Evolutionary conservation across 345 rosid genomes (phyloP).

Genomic region (Bruguiera parviflora): DNA sequence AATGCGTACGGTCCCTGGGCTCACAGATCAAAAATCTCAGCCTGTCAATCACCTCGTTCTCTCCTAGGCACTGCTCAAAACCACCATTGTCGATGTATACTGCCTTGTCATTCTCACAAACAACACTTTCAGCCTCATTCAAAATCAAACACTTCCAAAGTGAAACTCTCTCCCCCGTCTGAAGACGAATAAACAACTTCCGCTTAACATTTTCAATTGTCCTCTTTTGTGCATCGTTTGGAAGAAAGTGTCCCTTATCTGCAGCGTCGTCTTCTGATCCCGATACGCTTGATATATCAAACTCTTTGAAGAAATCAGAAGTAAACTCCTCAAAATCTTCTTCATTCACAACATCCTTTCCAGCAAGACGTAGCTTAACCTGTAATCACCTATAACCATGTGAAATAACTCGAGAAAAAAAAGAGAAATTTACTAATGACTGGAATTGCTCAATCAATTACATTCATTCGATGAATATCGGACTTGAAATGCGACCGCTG

Average conservation of each 20-base stretch:
- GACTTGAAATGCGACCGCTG: conserved; percentile 93
- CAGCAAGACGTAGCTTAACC: conserved; percentile 85
- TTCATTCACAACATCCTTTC: conserved; percentile 68
- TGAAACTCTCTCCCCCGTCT: conserved; percentile 65
- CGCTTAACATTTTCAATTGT: conserved; percentile 35
- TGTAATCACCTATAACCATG: conserved; percentile 16
- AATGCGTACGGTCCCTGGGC: conserved; percentile 37
- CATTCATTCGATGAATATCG: conserved; percentile 86
- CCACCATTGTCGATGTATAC: conserved; percentile 9
- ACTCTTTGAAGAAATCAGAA: conserved; percentile 66
- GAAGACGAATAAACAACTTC: conserved; percentile 64
- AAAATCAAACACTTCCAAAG: conserved; percentile 68
- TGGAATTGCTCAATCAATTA: conserved; percentile 14
- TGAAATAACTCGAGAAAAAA: not conserved
- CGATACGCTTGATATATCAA: conserved; percentile 83
- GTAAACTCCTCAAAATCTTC: conserved; percentile 83
- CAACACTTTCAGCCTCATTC: conserved; percentile 60
- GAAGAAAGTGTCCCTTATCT: conserved; percentile 23
- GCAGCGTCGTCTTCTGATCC: conserved; percentile 93
- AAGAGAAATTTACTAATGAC: too few relatives aligned
- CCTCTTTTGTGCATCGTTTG: conserved; percentile 33
- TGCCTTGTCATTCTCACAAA: conserved; percentile 35
- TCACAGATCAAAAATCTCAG: conserved; percentile 43
- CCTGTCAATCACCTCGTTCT: conserved; percentile 56
- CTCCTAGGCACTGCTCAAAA: conserved; percentile 27